A percentile compares a stretch with the other conserved stretches of the same genome.
phyloP scores from a whole-genome alignment of 768 basidiomycete species.

The Fomitopsis serialis region DNA sequence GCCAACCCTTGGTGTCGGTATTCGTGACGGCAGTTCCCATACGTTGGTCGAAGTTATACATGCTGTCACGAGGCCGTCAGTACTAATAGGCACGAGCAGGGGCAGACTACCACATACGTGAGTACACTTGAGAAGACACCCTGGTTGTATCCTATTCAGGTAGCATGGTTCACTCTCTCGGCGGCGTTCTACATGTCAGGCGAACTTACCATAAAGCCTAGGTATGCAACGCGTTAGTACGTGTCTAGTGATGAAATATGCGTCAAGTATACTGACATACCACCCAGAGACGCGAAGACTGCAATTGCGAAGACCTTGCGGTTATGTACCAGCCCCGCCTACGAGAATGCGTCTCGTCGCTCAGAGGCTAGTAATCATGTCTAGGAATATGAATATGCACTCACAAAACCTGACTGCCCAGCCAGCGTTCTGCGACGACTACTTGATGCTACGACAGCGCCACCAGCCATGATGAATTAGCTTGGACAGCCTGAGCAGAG shows the following conservation, averaged over 20 bases:
- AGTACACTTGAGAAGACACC: constrained; percentile 78
- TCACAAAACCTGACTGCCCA: constrained; percentile 65
- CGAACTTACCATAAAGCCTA: constrained; percentile 63
- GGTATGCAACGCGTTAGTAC: background rate
- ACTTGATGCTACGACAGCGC: constrained; percentile 27
- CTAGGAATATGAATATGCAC: constrained; percentile 11
- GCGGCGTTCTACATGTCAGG: no score
- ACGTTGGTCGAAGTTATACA: constrained; percentile 45
- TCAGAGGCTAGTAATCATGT: background rate
- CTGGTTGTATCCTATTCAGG: constrained; percentile 57
- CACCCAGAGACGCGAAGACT: constrained; percentile 76
- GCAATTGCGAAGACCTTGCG: constrained; percentile 60
- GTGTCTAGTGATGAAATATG: background rate
- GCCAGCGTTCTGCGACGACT: constrained; percentile 48
- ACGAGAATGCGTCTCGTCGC: constrained; percentile 2
- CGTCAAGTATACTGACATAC: constrained; percentile 43
- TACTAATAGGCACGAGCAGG: background rate
- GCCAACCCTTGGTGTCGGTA: constrained; percentile 57
- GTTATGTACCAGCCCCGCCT: constrained; percentile 66
- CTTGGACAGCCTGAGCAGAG: background rate
- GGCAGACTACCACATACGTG: constrained; percentile 32
- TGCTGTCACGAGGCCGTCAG: constrained; percentile 24
- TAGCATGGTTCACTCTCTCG: background rate
- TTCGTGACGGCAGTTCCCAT: constrained; percentile 54
- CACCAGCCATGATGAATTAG: constrained; percentile 37